These are phyloP conservation scores for Leccinum incarnatum DNA, from an alignment of 768 basidiomycete genomes.

Conservation along the genomic window DNA sequence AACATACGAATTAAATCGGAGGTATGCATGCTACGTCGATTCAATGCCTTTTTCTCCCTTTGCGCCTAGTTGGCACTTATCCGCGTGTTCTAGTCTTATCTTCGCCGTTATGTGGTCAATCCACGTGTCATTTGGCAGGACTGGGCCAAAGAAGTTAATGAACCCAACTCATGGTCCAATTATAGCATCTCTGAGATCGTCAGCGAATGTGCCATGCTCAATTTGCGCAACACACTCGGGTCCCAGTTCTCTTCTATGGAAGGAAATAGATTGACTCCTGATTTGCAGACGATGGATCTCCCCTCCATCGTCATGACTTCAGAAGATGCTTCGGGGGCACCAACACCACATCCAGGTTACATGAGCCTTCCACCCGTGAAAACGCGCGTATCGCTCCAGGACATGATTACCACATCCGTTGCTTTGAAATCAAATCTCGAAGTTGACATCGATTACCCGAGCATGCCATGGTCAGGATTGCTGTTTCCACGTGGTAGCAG, in stretches of 20 bases:
- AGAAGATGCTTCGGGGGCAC: slow-evolving; percentile 23
- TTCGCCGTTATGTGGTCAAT: slow-evolving; percentile 73
- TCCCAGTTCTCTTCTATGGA: slow-evolving; percentile 25
- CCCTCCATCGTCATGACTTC: slow-evolving; percentile 13
- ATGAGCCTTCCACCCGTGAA: slow-evolving; percentile 33
- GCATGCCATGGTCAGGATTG: slow-evolving; percentile 48
- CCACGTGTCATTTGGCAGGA: slow-evolving; percentile 69
- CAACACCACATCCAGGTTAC: slow-evolving; percentile 35
- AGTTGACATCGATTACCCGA: slow-evolving; percentile 54
- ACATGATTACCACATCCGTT: slow-evolving; percentile 71
- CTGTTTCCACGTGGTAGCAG: slow-evolving; percentile 39
- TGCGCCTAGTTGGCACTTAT: slow-evolving; percentile 1
- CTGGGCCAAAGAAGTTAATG: slow-evolving; percentile 58
- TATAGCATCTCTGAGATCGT: slow-evolving; percentile 60
- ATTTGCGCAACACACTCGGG: slow-evolving; percentile 54
- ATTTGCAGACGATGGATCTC: slow-evolving; percentile 1
- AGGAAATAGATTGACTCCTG: slow-evolving; percentile 1
- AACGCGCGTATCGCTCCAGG: slow-evolving; percentile 58
- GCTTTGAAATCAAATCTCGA: slow-evolving; percentile 70
- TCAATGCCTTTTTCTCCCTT: not conserved
- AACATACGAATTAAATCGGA: slow-evolving; percentile 71
- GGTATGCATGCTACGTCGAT: slow-evolving; percentile 39
- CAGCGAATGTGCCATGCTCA: slow-evolving; percentile 68
- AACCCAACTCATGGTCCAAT: slow-evolving; percentile 64
- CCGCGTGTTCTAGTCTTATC: slow-evolving; percentile 46